Evolutionary conservation across 2,329 filamentous ascomycete genomes (phyloP).

Genomic region (Arachnopeziza araneosa): DNA sequence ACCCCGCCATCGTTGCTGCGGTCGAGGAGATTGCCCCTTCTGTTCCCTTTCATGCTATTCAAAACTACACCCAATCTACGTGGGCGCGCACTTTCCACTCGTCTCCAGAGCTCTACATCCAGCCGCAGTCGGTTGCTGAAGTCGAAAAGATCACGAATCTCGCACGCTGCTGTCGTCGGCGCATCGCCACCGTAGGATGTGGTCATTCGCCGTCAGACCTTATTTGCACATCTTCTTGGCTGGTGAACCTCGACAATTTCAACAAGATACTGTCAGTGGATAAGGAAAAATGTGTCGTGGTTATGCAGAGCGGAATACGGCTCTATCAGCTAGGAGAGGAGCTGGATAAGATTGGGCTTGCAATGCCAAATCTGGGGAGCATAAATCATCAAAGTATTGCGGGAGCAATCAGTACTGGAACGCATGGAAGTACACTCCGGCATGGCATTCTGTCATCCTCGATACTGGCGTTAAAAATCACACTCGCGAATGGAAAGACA

Average conservation of each 20-base stretch:
- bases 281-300: slow-evolving; percentile 57
- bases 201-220: slow-evolving; percentile 89
- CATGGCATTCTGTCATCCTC: slow-evolving; percentile 83
- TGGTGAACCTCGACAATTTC: slow-evolving; percentile 86
- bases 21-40: not conserved
- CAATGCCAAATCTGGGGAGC: slow-evolving; percentile 87
- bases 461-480: slow-evolving; percentile 69
- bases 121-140: slow-evolving; percentile 72
- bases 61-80: slow-evolving; percentile 74
- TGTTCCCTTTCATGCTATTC: slow-evolving; percentile 70
- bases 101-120: slow-evolving; percentile 84
- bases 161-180: slow-evolving; percentile 73
- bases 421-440: slow-evolving; percentile 79
- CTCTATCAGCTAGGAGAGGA: slow-evolving; percentile 67
- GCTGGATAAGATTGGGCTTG: slow-evolving; percentile 70
- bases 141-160: slow-evolving; percentile 78
- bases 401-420: slow-evolving; percentile 87
- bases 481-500: slow-evolving; percentile 72
- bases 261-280: slow-evolving; percentile 68
- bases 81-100: slow-evolving; percentile 94
- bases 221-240: slow-evolving; percentile 90
- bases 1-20: not conserved
- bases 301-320: slow-evolving; percentile 84
- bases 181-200: slow-evolving; percentile 81
- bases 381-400: slow-evolving; percentile 93